These are phyloP conservation scores for Sclerotinia spermophila DNA, from an alignment of 2,329 filamentous ascomycete species.

Conservation along the genomic window DNA sequence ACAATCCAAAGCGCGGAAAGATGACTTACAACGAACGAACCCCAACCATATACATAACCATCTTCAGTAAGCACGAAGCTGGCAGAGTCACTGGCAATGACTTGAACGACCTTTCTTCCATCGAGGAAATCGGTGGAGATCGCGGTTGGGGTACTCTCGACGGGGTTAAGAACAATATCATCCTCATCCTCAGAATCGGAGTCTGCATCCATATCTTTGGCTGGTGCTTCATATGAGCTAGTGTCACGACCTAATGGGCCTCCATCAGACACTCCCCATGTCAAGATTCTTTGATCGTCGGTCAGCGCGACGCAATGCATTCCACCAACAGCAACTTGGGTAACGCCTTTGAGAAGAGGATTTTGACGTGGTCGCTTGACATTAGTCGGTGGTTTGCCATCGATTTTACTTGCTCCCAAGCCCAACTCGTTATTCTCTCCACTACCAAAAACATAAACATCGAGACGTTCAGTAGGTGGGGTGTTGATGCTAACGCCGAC, in stretches of 20 bases:
- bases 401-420: slow-evolving; percentile 63
- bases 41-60: slow-evolving; percentile 78
- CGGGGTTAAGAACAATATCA: slow-evolving; percentile 65
- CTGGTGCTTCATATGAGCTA: slow-evolving; percentile 52
- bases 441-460: slow-evolving; percentile 78
- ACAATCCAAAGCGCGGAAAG: background rate
- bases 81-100: slow-evolving; percentile 70
- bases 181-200: slow-evolving; percentile 42
- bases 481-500: background rate
- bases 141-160: slow-evolving; percentile 61
- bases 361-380: slow-evolving; percentile 73
- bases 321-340: slow-evolving; percentile 72
- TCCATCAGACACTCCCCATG: slow-evolving; percentile 86
- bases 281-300: slow-evolving; percentile 74
- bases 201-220: slow-evolving; percentile 52
- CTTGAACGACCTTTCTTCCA: background rate
- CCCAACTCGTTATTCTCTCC: slow-evolving; percentile 79
- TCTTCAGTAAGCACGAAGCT: slow-evolving; percentile 73
- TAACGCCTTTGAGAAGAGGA: slow-evolving; percentile 59
- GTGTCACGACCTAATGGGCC: slow-evolving; percentile 76
- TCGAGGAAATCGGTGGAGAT: slow-evolving; percentile 6
- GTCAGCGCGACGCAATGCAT: slow-evolving; percentile 80
- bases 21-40: slow-evolving; percentile 65
- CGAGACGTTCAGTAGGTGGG: slow-evolving; percentile 42
- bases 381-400: slow-evolving; percentile 60